Evolutionary conservation across 768 basidiomycete species (phyloP), one percentile per base, ranked within the genome.

Genomic region (Coprinopsis cinerea): DNA sequence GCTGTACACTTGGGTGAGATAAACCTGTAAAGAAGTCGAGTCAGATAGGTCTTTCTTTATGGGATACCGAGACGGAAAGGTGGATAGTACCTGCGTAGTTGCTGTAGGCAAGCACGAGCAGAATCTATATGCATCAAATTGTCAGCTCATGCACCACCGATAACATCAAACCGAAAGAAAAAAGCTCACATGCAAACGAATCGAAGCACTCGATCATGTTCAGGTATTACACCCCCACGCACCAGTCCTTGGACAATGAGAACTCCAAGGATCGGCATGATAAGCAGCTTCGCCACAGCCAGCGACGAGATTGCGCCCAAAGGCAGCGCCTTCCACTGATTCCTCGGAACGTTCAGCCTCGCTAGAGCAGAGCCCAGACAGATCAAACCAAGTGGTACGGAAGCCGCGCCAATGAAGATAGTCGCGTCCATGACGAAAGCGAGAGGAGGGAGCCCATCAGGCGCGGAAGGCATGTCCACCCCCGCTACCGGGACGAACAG

Each of bases 381-480:
- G 10, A 82, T 71, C 9, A 87, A 61, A 1, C 82, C 82, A 1
- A 85, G 56, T 0, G 85, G 85, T 0, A 88, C 78, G 2, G 78
- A 76, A 1, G 82, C 83, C 1, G 62, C 74, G 0, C 85, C 83
- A 30, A 85, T 69, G 55, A 87, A 86, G 1, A 66, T 62, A 0
- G 77, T 64, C 0, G 78, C 75, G 48, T 83, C 79, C 48, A 82
- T 57, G 30, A 87, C 37, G 53, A 87, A 75, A 0, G 79, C 73
- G 15, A 87, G 76, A 0, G 84, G 84, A 1, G 85, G 83, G 52
- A 77, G 70, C 0, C 83, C 83, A 54, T 87, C 85, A 0, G 85
- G 85, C 0, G 81, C 80, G 20, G 66, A 39, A 2, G 73, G 72
- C 47, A 76, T 79, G 28, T 64, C 54, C 1, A 69, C 64, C 1